Base-by-base conservation (phyloP, 768 basidiomycete genomes). In the Crucibulum laeve region DNA sequence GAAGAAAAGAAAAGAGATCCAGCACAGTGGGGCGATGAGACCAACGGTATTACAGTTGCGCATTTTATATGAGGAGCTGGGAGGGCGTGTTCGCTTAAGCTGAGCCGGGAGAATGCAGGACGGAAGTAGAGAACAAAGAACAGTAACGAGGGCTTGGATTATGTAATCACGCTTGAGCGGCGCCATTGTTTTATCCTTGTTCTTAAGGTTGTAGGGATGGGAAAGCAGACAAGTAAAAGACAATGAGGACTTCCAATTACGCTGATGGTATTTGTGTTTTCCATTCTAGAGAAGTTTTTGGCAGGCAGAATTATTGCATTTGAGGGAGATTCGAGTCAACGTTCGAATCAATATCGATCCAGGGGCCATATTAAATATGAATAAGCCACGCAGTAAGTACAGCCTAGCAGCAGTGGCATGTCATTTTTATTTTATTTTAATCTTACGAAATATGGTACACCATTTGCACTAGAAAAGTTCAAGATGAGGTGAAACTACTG, bases 111-210 rank as follows among this genome's bases (percentile, higher is more conserved):
- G 38, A 30, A 38, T 43, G 37, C 18, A 37, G 45, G 50, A 52
- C n/a, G n/a, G n/a, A n/a, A n/a, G n/a, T n/a, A n/a, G n/a, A n/a
- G n/a, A 54, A 54, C 56, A 57, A 59, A 53, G 56, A 43, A 40
- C 25, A 44, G 45, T 54, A 34, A 44, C 34, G 36, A 47, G 46
- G 47, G 25, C 7, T 7, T n/a, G 28, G n/a, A n/a, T 7, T 30
- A n/a, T 25, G 34, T 6, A 22, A 44, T 32, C 3, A 54, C 53
- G 54, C 51, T 40, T 57, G 53, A 57, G n/a, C 44, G 32, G 3
- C 2, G 17, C 17, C 53, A 57, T 57, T 57, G 52, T 56, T 44
- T 45, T 43, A 35, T 36, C 8, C 41, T n/a, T 7, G 28, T 30
- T 30, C 28, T 7, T 30, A 30, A 7, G 8, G 28, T 30, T 30